These are phyloP conservation scores for Ceriops decandra DNA, from an alignment of 345 rosid species.

Conservation along the genomic window DNA sequence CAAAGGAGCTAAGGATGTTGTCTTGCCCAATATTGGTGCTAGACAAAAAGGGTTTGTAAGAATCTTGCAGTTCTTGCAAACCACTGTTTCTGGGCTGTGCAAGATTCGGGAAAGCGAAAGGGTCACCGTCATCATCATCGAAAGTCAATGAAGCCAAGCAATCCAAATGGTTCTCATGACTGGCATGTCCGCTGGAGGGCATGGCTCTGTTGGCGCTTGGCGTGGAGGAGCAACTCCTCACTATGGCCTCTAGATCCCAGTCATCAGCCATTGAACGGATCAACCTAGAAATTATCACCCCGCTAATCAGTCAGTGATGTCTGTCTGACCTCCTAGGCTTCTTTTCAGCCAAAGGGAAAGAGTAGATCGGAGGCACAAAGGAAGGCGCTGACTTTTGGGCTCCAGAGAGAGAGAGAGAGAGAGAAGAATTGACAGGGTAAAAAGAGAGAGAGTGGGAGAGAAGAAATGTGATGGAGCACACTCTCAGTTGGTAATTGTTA, in stretches of 20 bases:
- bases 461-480: slow-evolving; percentile 38
- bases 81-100: slow-evolving; percentile 12
- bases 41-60: slow-evolving; percentile 52
- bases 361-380: slow-evolving; percentile 32
- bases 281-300: slow-evolving; percentile 22
- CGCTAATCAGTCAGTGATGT: neutral
- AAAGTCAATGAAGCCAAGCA: slow-evolving; percentile 37
- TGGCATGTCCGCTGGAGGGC: neutral
- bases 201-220: neutral
- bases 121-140: slow-evolving; percentile 27
- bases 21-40: slow-evolving; percentile 3
- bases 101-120: slow-evolving; percentile 34
- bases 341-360: slow-evolving; percentile 15
- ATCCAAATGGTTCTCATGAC: slow-evolving; percentile 28
- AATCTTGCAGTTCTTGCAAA: slow-evolving; percentile 48
- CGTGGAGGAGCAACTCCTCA: slow-evolving; percentile 53
- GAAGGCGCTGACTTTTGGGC: slow-evolving; percentile 78
- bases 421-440: slow-evolving; percentile 5
- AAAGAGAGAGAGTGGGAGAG: slow-evolving; percentile 44
- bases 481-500: slow-evolving; percentile 33
- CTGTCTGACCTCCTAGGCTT: neutral
- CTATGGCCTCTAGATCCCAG: slow-evolving; percentile 86
- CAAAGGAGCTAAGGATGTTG: slow-evolving; percentile 21
- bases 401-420: slow-evolving; percentile 5
- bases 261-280: slow-evolving; percentile 33